Evolutionary conservation across 176 grass and related monocot genomes (phyloP).

Genomic region (Triticum turgidum): DNA sequence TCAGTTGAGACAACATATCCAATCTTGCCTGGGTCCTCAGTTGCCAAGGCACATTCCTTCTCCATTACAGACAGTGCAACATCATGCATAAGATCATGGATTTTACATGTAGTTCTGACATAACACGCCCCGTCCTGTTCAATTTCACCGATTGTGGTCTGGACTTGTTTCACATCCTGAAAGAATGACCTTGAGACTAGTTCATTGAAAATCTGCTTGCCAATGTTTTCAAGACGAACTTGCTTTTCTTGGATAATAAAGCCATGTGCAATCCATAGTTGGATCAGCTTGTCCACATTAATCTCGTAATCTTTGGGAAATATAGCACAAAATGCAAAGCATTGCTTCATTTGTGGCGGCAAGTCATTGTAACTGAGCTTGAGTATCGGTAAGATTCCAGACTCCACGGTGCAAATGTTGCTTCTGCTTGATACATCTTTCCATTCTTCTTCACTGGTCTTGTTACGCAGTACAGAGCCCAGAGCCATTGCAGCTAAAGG

Average conservation of each 20-base stretch:
- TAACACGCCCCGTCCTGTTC: not conserved
- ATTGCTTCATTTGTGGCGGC: not conserved
- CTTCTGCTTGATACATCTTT: not conserved
- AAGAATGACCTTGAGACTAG: not conserved
- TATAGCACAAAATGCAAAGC: not conserved
- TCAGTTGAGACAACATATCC: not conserved
- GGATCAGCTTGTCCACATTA: not conserved
- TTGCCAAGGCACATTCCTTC: not conserved
- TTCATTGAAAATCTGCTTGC: not conserved
- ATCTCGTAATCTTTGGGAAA: not conserved
- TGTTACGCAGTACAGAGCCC: not conserved
- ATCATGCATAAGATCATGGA: not conserved
- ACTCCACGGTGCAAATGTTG: not conserved
- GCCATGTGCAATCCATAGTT: not conserved
- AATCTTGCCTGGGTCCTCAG: not conserved
- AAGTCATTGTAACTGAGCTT: slow-evolving; percentile 26
- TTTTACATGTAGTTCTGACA: not conserved
- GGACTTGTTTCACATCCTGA: not conserved
- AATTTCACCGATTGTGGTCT: not conserved
- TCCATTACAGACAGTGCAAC: not conserved
- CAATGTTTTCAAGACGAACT: not conserved
- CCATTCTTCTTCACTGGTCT: slow-evolving; percentile 12
- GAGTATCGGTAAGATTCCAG: not conserved
- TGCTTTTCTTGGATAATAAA: not conserved
- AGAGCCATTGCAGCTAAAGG: slow-evolving; percentile 22